Evolutionary conservation across 208 protist genomes (phyloP).

Genomic region (Leishmania tarentolae): DNA sequence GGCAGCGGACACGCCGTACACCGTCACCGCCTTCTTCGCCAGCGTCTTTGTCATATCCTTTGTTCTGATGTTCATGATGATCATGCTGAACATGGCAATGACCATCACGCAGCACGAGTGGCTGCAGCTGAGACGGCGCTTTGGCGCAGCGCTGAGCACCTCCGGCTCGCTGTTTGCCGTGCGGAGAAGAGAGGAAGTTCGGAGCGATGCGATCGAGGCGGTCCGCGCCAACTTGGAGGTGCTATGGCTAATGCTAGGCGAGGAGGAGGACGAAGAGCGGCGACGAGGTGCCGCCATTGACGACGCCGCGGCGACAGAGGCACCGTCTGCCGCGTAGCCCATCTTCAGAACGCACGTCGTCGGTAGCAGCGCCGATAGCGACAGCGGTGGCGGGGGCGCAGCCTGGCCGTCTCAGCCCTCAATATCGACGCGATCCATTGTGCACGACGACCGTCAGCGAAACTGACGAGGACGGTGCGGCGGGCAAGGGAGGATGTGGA

Average conservation of each 20-base stretch:
- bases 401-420: background rate
- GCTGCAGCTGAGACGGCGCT: constrained; percentile 44
- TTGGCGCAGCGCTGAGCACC: constrained; percentile 45
- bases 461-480: background rate
- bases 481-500: no score
- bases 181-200: constrained; percentile 48
- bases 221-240: constrained; percentile 51
- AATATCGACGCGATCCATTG: background rate
- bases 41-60: constrained; percentile 48
- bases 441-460: background rate
- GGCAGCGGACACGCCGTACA: constrained; percentile 29
- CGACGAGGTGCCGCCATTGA: no score
- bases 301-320: background rate
- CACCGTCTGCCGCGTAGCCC: background rate
- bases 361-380: background rate
- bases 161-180: constrained; percentile 47
- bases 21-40: constrained; percentile 33
- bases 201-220: constrained; percentile 41
- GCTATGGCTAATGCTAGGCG: constrained; percentile 36
- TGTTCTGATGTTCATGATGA: constrained; percentile 56
- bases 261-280: constrained; percentile 28
- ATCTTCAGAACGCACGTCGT: background rate
- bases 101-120: constrained; percentile 64
- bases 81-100: constrained; percentile 66
- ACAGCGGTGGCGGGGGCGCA: background rate